These are phyloP conservation scores for Pisolithus orientalis DNA, from an alignment of 768 basidiomycete species.

Conservation along the genomic window DNA sequence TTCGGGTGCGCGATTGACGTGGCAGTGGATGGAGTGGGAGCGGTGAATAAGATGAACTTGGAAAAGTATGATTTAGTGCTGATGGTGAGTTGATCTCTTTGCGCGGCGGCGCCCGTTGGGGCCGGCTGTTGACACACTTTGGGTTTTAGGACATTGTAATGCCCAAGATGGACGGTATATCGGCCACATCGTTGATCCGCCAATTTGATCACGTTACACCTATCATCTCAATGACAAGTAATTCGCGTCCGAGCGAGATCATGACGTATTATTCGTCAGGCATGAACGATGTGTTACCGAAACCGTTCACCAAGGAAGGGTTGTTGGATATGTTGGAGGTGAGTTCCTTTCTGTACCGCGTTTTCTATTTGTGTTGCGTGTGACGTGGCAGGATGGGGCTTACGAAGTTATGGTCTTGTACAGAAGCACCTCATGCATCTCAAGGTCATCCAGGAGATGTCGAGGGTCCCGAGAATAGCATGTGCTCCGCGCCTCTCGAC, in stretches of 20 bases:
- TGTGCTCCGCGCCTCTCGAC: conserved; percentile 56
- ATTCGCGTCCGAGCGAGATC: conserved; percentile 88
- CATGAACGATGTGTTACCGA: conserved; percentile 96
- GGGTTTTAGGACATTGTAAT: conserved; percentile 85
- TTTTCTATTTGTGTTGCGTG: too few relatives aligned
- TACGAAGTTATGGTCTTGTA: not conserved
- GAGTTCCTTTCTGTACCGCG: not conserved
- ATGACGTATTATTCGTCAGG: conserved; percentile 71
- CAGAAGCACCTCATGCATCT: conserved; percentile 87
- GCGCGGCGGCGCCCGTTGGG: not conserved
- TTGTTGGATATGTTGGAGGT: conserved; percentile 91
- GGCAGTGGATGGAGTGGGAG: conserved; percentile 87
- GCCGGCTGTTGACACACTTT: not conserved
- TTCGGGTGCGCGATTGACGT: conserved; percentile 94
- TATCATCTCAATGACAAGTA: conserved; percentile 97
- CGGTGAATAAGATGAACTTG: conserved; percentile 94
- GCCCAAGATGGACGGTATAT: conserved; percentile 82
- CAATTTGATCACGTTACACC: conserved; percentile 95
- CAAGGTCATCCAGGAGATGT: conserved; percentile 78
- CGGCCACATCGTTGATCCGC: conserved; percentile 87
- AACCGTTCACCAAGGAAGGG: conserved; percentile 95
- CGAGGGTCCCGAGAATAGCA: conserved; percentile 54
- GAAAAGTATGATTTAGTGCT: conserved; percentile 94
- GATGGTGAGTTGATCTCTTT: conserved; percentile 57
- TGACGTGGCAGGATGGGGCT: too few relatives aligned